Percentiles rank a stretch among this genome's conserved stretches.
Evolutionary conservation across 75 land plant genomes (phyloP).

Genomic region (Pinus taeda): DNA sequence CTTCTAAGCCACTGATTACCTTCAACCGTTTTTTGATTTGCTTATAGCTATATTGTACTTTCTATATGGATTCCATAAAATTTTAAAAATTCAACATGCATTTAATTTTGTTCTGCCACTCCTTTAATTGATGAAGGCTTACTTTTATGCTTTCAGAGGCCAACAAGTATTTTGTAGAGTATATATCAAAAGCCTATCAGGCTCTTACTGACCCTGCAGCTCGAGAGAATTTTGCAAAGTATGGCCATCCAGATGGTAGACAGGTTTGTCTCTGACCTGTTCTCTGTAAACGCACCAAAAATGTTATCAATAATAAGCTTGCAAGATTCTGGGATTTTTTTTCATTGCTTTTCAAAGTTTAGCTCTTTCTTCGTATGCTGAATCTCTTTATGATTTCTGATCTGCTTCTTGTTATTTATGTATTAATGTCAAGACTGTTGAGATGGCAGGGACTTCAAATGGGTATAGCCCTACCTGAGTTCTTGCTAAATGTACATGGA

Average conservation of each 20-base stretch:
- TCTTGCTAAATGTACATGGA: constrained; percentile 84
- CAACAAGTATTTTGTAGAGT: constrained; percentile 90
- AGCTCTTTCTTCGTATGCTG: background rate
- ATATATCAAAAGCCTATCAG: constrained; percentile 96
- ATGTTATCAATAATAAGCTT: background rate
- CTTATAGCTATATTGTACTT: too few relatives aligned
- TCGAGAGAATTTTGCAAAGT: constrained; percentile 93
- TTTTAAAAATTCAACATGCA: background rate
- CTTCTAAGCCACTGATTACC: background rate
- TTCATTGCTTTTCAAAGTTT: background rate
- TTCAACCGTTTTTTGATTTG: background rate
- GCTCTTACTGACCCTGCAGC: constrained; percentile 95
- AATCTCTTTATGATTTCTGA: background rate
- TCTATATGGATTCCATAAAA: background rate
- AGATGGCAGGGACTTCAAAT: constrained; percentile 83
- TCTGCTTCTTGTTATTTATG: background rate
- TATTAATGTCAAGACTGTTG: background rate
- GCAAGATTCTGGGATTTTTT: background rate
- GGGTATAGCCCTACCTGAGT: constrained; percentile 96
- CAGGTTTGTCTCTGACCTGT: constrained; percentile 52
- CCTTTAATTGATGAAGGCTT: constrained; percentile 1
- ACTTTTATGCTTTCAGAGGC: constrained; percentile 71
- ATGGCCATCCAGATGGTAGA: constrained; percentile 99
- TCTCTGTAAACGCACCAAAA: background rate
- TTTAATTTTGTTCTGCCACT: background rate